phyloP scores from a whole-genome alignment of 2,329 filamentous ascomycete species.

The Rutstroemia sp. region DNA sequence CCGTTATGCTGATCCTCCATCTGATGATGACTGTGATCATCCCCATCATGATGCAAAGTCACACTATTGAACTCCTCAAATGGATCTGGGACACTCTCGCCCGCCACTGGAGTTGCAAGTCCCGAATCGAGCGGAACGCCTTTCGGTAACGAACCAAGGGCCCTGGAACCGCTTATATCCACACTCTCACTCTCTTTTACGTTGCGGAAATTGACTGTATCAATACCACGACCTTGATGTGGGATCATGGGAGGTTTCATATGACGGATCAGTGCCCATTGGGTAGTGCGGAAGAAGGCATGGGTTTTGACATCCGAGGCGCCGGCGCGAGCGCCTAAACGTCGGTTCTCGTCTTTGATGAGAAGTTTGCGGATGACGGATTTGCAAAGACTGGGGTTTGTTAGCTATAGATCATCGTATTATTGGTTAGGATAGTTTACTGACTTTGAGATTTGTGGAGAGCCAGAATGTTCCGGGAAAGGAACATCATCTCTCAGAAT shows the following conservation, averaged over 20 bases:
- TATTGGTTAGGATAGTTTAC: slow-evolving; percentile 31
- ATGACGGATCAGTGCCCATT: slow-evolving; percentile 94
- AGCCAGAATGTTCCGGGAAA: slow-evolving; percentile 82
- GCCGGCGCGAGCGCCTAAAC: slow-evolving; percentile 86
- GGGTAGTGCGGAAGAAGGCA: slow-evolving; percentile 90
- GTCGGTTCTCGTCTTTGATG: slow-evolving; percentile 94
- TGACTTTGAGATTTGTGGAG: slow-evolving; percentile 86
- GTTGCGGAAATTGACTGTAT: slow-evolving; percentile 95
- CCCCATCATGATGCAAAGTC: slow-evolving; percentile 91
- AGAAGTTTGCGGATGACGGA: slow-evolving; percentile 91
- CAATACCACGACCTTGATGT: slow-evolving; percentile 79
- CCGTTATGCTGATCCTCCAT: slow-evolving; percentile 27
- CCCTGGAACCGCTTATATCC: slow-evolving; percentile 59
- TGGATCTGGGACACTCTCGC: slow-evolving; percentile 71
- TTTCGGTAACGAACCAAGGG: slow-evolving; percentile 46
- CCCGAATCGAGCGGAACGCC: slow-evolving; percentile 84
- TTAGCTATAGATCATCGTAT: slow-evolving; percentile 27
- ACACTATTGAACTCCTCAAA: slow-evolving; percentile 99
- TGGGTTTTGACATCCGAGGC: slow-evolving; percentile 96
- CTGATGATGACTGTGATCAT: slow-evolving; percentile 43
- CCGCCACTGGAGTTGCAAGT: slow-evolving; percentile 68
- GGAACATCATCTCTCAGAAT: slow-evolving; percentile 93
- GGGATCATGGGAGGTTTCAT: slow-evolving; percentile 98
- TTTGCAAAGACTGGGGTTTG: slow-evolving; percentile 71
- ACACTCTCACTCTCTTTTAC: slow-evolving; percentile 97